Percentiles rank a stretch among this genome's conserved stretches.
phyloP scores from a whole-genome alignment of 1,139 yeast genomes.

The Yamadazyma songkhlaensis region DNA sequence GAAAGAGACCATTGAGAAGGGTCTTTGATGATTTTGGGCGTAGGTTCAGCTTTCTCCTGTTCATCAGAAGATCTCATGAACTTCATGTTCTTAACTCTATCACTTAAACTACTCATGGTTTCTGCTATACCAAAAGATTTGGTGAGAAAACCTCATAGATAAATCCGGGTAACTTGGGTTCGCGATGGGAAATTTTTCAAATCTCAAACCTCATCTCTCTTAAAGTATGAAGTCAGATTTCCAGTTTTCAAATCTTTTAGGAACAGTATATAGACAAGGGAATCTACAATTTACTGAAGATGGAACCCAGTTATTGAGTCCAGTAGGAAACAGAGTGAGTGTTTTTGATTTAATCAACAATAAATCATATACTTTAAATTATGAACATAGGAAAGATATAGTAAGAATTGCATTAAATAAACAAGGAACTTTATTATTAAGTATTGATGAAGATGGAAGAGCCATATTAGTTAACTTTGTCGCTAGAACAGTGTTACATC shows the following conservation, averaged over 20 bases:
- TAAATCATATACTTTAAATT: constrained; percentile 83
- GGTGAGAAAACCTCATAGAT: background rate
- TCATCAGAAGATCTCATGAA: constrained; percentile 35
- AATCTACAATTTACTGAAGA: constrained; percentile 84
- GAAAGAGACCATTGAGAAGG: constrained; percentile 62
- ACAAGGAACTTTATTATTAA: constrained; percentile 76
- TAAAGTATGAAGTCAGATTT: constrained; percentile 43
- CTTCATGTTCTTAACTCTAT: constrained; percentile 72
- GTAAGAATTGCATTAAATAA: constrained; percentile 76
- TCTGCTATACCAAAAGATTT: background rate
- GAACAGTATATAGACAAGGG: constrained; percentile 93
- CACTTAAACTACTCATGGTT: constrained; percentile 50
- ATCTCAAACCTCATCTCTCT: constrained; percentile 14
- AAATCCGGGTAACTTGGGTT: background rate
- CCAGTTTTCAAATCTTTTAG: constrained; percentile 79
- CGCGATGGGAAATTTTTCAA: constrained; percentile 5
- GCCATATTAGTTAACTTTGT: constrained; percentile 86
- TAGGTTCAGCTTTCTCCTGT: constrained; percentile 23
- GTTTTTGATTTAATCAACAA: constrained; percentile 84
- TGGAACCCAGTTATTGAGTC: constrained; percentile 80
- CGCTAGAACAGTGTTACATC: constrained; percentile 86
- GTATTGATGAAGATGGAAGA: constrained; percentile 90
- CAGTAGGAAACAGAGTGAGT: constrained; percentile 92
- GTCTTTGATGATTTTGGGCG: constrained; percentile 30
- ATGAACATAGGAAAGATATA: constrained; percentile 88